phyloP scores from a whole-genome alignment of 345 rosid species.

The Fremontodendron californicum region DNA sequence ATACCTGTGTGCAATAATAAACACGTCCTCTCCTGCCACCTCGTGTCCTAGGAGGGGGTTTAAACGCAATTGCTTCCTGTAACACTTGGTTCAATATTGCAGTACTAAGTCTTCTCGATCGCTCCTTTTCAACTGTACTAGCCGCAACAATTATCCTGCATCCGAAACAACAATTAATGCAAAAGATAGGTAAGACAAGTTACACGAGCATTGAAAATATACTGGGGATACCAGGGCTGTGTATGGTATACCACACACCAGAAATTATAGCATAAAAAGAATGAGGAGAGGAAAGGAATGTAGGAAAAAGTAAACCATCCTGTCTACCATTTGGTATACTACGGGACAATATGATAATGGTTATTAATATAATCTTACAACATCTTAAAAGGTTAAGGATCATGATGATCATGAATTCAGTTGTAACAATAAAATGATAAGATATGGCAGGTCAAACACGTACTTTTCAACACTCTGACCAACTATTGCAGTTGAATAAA shows the following conservation, averaged over 20 bases:
- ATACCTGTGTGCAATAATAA: slow-evolving; percentile 91
- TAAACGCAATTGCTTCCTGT: slow-evolving; percentile 81
- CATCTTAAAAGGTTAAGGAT: not conserved
- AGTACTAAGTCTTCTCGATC: slow-evolving; percentile 84
- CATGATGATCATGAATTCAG: not conserved
- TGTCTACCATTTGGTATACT: not conserved
- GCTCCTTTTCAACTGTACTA: slow-evolving; percentile 73
- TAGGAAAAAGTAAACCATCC: not conserved
- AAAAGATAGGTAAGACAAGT: not conserved
- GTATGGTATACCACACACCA: not conserved
- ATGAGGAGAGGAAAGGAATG: not conserved
- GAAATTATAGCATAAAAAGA: not conserved
- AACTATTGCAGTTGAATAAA: slow-evolving; percentile 83
- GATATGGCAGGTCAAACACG: slow-evolving; percentile 19
- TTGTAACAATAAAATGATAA: not conserved
- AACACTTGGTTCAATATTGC: slow-evolving; percentile 81
- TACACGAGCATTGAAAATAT: not conserved
- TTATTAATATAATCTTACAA: not conserved
- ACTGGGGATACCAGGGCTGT: not conserved
- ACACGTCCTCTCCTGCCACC: slow-evolving; percentile 91
- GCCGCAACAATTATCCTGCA: slow-evolving; percentile 83
- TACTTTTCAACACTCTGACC: slow-evolving; percentile 91
- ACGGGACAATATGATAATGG: not conserved
- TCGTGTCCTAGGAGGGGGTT: slow-evolving; percentile 87
- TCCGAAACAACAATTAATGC: not conserved